Evolutionary conservation across 768 basidiomycete genomes (phyloP).

Genomic region (Ramaria sp.): DNA sequence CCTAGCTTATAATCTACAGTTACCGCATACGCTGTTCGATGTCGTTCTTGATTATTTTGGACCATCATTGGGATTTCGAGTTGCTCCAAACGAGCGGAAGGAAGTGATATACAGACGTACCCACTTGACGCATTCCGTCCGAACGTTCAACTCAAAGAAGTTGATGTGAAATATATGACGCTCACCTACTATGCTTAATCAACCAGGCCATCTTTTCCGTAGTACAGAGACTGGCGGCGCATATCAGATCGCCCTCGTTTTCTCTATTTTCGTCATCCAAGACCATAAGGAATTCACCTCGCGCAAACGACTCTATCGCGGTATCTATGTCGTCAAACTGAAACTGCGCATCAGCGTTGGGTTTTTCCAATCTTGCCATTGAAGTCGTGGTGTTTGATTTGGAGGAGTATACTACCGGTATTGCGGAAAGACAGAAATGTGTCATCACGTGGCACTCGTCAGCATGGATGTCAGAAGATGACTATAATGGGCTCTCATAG

Average conservation of each 20-base stretch:
- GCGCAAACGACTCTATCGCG: constrained; percentile 62
- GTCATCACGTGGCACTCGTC: too few species aligned
- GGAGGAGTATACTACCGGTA: too few species aligned
- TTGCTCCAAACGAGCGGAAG: constrained; percentile 59
- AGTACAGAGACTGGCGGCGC: constrained; percentile 73
- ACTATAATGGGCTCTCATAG: background rate
- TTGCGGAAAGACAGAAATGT: too few species aligned
- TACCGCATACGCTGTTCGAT: constrained; percentile 90
- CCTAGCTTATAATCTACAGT: constrained; percentile 92
- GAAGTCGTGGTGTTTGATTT: background rate
- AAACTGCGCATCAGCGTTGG: constrained; percentile 12
- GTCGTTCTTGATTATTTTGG: constrained; percentile 78
- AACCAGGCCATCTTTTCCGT: constrained; percentile 99
- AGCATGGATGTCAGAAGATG: background rate
- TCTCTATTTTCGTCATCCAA: constrained; percentile 96
- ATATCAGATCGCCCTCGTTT: constrained; percentile 96
- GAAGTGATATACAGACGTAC: constrained; percentile 85
- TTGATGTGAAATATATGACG: background rate
- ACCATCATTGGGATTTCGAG: constrained; percentile 93
- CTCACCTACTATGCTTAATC: constrained; percentile 90
- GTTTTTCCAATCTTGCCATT: background rate
- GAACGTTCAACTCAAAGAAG: background rate
- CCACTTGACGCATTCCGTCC: constrained; percentile 42
- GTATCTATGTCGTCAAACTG: constrained; percentile 71
- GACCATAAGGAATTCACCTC: constrained; percentile 88